A percentile compares a stretch with the other conserved stretches of the same genome.
Conservation (phyloP, 1,284 basidiomycete species). For the Pyrrhoderma noxium region DNA sequence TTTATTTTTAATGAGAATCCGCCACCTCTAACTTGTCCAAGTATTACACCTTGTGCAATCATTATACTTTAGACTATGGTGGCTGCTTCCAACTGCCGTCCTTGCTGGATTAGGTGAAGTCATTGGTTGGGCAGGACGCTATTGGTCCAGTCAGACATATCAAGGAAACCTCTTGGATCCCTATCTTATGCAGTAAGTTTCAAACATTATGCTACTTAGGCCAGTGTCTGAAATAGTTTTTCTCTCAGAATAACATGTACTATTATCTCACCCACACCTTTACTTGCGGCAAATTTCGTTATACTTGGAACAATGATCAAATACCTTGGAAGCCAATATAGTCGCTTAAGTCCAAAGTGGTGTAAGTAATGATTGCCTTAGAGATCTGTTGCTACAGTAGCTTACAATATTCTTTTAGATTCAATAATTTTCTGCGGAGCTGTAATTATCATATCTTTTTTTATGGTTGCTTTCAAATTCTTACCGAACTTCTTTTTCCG, state of each 20-base stretch:
- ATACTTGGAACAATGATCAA: conserved; percentile 39
- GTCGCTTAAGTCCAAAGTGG: conserved; percentile 26
- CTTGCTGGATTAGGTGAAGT: conserved; percentile 33
- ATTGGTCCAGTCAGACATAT: conserved; percentile 28
- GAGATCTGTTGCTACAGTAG: neutral
- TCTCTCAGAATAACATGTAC: conserved; percentile 33
- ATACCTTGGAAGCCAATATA: conserved; percentile 36
- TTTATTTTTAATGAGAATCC: neutral
- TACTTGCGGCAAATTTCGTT: conserved; percentile 44
- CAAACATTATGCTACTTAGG: neutral
- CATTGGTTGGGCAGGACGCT: conserved; percentile 34
- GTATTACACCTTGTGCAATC: conserved; percentile 31
- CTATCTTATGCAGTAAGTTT: conserved; percentile 41
- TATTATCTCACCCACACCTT: conserved; percentile 40
- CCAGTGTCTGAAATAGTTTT: neutral
- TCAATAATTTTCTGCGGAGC: conserved; percentile 31
- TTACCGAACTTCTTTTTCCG: neutral
- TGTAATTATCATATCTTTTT: neutral
- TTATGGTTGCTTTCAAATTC: conserved; percentile 22
- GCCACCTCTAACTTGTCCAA: conserved; percentile 16
- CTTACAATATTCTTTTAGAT: conserved; percentile 23
- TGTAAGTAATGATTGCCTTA: conserved; percentile 23
- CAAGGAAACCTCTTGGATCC: conserved; percentile 24
- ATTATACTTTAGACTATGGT: conserved; percentile 32
- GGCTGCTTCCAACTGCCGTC: conserved; percentile 31